phyloP scores from a whole-genome alignment of 768 basidiomycete genomes.

The Boletus reticuloceps region DNA sequence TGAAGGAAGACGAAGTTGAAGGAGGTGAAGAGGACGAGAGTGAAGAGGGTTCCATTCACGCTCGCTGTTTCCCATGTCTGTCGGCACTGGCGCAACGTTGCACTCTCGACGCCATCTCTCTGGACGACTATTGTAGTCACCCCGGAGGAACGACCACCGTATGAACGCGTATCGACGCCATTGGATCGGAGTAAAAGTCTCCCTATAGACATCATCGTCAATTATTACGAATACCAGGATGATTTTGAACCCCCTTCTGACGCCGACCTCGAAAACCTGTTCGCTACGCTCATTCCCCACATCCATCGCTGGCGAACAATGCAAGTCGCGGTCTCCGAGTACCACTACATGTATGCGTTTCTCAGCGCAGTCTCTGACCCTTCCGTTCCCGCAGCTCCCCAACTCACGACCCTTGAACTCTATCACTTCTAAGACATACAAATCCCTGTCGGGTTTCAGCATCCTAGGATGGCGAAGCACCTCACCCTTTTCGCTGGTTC shows the following conservation, averaged over 20 bases:
- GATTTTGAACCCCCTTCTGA: conserved; percentile 8
- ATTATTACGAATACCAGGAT: conserved; percentile 1
- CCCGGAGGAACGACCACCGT: conserved; percentile 35
- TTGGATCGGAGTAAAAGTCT: conserved; percentile 54
- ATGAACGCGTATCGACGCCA: conserved; percentile 42
- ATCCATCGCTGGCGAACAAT: conserved; percentile 52
- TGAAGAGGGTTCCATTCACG: too few relatives aligned
- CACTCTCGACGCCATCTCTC: conserved; percentile 52
- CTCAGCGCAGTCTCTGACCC: conserved; percentile 40
- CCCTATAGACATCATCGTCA: conserved; percentile 45
- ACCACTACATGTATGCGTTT: conserved; percentile 43
- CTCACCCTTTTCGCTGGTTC: conserved; percentile 57
- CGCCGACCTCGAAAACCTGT: conserved; percentile 25
- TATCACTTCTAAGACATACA: conserved; percentile 44
- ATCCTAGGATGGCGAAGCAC: conserved; percentile 3
- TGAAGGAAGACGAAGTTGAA: too few relatives aligned
- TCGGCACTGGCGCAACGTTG: conserved; percentile 53
- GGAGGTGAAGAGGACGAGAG: too few relatives aligned
- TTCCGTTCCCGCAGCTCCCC: conserved; percentile 44
- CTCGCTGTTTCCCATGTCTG: conserved; percentile 34
- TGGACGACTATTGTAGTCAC: conserved; percentile 46
- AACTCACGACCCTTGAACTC: conserved; percentile 52
- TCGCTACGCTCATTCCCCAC: conserved; percentile 47
- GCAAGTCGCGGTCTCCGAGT: conserved; percentile 44
- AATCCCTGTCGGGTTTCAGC: conserved; percentile 14